Conservation (phyloP, 2,329 filamentous ascomycete genomes). For the Colletotrichum plurivorum region DNA sequence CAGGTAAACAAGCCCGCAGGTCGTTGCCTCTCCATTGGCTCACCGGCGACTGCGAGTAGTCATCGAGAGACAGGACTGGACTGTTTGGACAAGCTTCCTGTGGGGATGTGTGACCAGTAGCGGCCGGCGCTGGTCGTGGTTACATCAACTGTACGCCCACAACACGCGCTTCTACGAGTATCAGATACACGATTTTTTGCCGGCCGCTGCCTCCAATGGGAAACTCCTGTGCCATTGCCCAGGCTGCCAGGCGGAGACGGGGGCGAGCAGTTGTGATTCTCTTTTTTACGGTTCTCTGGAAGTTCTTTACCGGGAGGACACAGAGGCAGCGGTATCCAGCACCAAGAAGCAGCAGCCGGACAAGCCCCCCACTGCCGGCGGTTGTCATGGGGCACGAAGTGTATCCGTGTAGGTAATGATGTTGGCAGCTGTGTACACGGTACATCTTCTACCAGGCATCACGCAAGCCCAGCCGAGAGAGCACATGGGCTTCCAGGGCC, state of each 20-base stretch:
- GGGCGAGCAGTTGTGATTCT: neutral
- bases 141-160: constrained; percentile 24
- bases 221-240: constrained; percentile 4
- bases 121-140: constrained; percentile 13
- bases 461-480: constrained; percentile 27
- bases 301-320: too few species aligned
- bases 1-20: constrained; percentile 29
- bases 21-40: constrained; percentile 29
- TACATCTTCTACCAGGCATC: constrained; percentile 16
- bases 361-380: constrained; percentile 5
- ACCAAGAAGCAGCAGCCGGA: too few species aligned
- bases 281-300: too few species aligned
- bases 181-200: constrained; percentile 18
- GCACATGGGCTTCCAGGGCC: constrained; percentile 28
- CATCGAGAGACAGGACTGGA: constrained; percentile 34
- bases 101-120: constrained; percentile 20
- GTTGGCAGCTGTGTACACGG: constrained; percentile 10
- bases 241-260: neutral
- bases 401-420: neutral
- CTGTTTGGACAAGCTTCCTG: constrained; percentile 39
- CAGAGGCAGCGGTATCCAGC: neutral
- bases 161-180: constrained; percentile 21
- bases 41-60: constrained; percentile 31
- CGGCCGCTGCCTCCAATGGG: neutral
- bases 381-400: neutral